Conservation (phyloP, 2,329 filamentous ascomycete genomes). For the Lomentospora prolificans region DNA sequence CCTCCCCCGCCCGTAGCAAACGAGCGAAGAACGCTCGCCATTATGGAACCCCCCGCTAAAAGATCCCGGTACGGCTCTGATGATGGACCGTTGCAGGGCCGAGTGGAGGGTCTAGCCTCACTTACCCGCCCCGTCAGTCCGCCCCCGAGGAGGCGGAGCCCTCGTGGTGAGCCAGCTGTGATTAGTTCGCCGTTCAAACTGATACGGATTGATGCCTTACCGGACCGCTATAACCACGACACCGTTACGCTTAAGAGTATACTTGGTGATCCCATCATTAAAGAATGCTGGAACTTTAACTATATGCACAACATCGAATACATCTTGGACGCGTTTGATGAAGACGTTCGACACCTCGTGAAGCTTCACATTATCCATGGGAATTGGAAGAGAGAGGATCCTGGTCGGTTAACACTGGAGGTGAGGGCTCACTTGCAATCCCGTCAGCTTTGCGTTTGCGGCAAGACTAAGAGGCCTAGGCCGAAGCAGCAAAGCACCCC, state of each 20-base stretch:
- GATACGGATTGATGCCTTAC: constrained; percentile 57
- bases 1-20: too few relatives aligned
- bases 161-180: constrained; percentile 7
- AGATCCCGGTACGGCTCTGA: background rate
- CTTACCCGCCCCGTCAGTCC: constrained; percentile 35
- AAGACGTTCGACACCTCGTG: constrained; percentile 36
- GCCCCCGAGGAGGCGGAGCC: constrained; percentile 24
- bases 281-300: constrained; percentile 63
- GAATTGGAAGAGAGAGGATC: constrained; percentile 58
- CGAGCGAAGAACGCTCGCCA: background rate
- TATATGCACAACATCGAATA: constrained; percentile 53
- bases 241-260: constrained; percentile 57
- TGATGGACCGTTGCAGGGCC: background rate
- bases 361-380: constrained; percentile 49
- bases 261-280: constrained; percentile 64
- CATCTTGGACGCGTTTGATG: constrained; percentile 43
- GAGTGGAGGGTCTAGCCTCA: constrained; percentile 16
- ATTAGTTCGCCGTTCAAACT: constrained; percentile 60
- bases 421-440: background rate
- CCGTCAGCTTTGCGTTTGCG: constrained; percentile 10
- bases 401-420: constrained; percentile 31
- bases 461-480: constrained; percentile 28
- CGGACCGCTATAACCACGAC: constrained; percentile 50
- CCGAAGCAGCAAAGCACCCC: constrained; percentile 47
- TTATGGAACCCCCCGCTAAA: background rate